Percentiles rank a stretch among this genome's conserved stretches.
Evolutionary conservation across 2,329 filamentous ascomycete species (phyloP).

Genomic region (Colletotrichum musae): DNA sequence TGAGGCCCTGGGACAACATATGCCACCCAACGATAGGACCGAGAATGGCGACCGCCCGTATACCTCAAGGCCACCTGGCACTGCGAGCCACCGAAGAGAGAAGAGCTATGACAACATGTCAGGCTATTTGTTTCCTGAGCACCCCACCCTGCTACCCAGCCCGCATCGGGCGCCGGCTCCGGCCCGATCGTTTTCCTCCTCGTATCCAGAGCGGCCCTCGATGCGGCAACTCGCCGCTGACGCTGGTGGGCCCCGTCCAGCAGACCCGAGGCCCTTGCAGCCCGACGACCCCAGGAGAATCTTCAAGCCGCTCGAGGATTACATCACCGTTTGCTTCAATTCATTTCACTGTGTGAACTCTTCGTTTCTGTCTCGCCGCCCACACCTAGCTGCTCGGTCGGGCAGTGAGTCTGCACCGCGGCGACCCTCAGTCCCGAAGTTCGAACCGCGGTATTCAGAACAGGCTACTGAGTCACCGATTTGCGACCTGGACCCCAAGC

Average conservation of each 20-base stretch:
- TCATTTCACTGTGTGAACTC: constrained; percentile 81
- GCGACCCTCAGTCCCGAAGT: constrained; percentile 51
- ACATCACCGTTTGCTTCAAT: constrained; percentile 78
- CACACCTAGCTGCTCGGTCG: constrained; percentile 20
- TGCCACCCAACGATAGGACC: background rate
- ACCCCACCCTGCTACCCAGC: constrained; percentile 54
- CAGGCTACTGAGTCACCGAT: constrained; percentile 58
- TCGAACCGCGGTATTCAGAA: constrained; percentile 52
- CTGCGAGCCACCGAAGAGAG: constrained; percentile 26
- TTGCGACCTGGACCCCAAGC: constrained; percentile 80
- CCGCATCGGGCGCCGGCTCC: constrained; percentile 45
- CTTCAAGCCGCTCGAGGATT: constrained; percentile 84
- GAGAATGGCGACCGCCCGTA: constrained; percentile 21
- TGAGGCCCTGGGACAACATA: constrained; percentile 3
- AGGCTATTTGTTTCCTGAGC: constrained; percentile 54
- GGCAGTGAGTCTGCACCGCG: constrained; percentile 48
- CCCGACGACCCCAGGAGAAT: constrained; percentile 67
- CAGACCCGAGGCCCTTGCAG: constrained; percentile 36
- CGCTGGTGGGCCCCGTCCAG: constrained; percentile 30
- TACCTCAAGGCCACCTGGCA: constrained; percentile 1
- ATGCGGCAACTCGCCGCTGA: constrained; percentile 42
- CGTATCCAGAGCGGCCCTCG: constrained; percentile 57
- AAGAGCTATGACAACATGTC: constrained; percentile 22
- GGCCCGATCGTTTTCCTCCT: constrained; percentile 60
- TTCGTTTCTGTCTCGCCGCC: constrained; percentile 73